Conservation (phyloP, 2,329 filamentous ascomycete species). For the Ceratocystis diversiconidia region DNA sequence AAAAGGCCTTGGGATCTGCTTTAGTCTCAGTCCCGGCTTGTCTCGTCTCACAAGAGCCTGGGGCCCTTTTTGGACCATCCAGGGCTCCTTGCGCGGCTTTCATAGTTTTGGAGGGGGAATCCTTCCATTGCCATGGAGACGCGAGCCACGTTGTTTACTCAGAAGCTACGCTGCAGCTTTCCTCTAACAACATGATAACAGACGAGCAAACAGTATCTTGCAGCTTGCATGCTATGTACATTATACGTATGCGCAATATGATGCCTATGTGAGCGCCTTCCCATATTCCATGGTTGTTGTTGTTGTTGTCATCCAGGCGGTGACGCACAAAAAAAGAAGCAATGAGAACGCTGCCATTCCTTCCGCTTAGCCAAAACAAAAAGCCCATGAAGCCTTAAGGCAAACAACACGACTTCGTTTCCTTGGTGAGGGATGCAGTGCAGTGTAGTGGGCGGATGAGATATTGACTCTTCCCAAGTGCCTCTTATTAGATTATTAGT, state of each 20-base stretch:
- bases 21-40: background rate
- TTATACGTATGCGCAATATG: background rate
- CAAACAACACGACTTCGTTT: constrained; percentile 2
- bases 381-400: no score
- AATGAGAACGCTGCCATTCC: background rate
- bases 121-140: constrained; percentile 11
- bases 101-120: background rate
- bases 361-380: constrained; percentile 1
- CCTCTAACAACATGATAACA: no score
- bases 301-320: background rate
- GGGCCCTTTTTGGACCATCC: background rate
- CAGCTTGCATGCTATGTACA: no score
- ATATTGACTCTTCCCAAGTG: background rate
- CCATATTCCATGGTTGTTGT: background rate
- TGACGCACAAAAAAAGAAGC: background rate
- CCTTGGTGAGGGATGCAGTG: constrained; percentile 1
- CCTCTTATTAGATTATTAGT: background rate
- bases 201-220: no score
- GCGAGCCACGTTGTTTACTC: constrained; percentile 7
- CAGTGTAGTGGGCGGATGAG: background rate
- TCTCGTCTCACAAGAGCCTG: background rate
- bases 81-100: constrained; percentile 4
- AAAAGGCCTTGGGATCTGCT: background rate
- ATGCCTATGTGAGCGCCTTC: background rate
- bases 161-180: background rate